Conservation (phyloP, 257 asterid species). For the Linderniella brevidens region DNA sequence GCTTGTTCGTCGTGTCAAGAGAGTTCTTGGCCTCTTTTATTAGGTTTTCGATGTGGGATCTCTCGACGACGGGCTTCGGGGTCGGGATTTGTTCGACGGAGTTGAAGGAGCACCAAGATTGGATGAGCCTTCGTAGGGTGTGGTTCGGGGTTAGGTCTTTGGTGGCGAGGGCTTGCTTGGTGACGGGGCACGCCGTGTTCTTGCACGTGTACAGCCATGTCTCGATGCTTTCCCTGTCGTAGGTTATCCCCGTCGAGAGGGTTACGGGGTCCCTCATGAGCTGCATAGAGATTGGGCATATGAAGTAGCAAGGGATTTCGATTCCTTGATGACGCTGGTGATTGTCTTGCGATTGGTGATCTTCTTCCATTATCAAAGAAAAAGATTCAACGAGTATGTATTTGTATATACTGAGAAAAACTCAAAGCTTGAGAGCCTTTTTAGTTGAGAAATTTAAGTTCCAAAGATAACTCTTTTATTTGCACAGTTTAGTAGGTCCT, state of each 20-base stretch:
- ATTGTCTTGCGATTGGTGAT: too few species aligned
- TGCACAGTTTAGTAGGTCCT: too few species aligned
- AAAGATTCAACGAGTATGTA: too few species aligned
- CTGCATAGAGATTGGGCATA: slow-evolving; percentile 6
- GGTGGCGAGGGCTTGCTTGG: not conserved
- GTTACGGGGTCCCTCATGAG: slow-evolving; percentile 8
- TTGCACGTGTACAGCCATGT: slow-evolving; percentile 2
- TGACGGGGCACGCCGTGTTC: slow-evolving; percentile 8
- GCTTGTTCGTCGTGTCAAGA: not conserved
- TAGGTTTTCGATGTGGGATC: not conserved
- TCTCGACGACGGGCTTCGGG: slow-evolving; percentile 1
- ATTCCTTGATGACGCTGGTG: not conserved
- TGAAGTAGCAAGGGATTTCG: slow-evolving; percentile 5
- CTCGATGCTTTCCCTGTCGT: slow-evolving; percentile 8
- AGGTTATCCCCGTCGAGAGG: slow-evolving; percentile 8
- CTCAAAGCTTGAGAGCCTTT: too few species aligned
- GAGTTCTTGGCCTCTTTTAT: slow-evolving; percentile 5
- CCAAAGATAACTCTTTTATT: too few species aligned
- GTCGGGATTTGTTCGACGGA: slow-evolving; percentile 3
- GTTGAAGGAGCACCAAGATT: slow-evolving; percentile 4
- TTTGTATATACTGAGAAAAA: too few species aligned
- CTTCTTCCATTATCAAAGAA: too few species aligned
- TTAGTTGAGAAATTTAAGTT: too few species aligned
- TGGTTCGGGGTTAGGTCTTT: slow-evolving; percentile 6
- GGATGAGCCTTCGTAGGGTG: slow-evolving; percentile 11